Evolutionary conservation across 805 yeast genomes (phyloP), one percentile per base, ranked within the genome.

Genomic region (Ogataea sp.): DNA sequence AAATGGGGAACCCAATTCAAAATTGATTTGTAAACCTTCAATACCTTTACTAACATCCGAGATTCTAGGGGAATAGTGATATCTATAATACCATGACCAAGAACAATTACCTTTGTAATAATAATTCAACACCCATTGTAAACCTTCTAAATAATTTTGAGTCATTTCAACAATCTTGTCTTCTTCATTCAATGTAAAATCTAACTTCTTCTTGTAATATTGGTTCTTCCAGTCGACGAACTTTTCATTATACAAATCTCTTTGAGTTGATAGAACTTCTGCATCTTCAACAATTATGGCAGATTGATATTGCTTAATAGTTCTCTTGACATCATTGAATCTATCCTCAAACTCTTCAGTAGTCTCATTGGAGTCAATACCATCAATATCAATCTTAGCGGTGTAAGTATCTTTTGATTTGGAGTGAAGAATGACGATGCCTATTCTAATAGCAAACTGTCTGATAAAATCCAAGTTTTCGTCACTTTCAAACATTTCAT

Each of bases 121-220:
- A 64, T 90, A 90, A 53, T 73, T 79, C 59, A 93, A 67, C 13
- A 93, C 97, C 98, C 98, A 90, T 63, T 90, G 98, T 45, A 90
- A 69, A 47, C 98, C 98, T 61, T 89, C 96, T 32, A 93, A 69
- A 55, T 89, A 93, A 55, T 85, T 88, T 48, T 78, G 77, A 7
- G 94, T 73, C 46, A 87, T 57, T 9, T 75, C 79, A n/a, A 58
- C 59, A 47, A 89, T 61, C 42, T 74, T 60, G 1, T 75, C 82
- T 20, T 70, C 73, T 47, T 82, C 82, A 26, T 75, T 59, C 40
- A 79, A 68, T 4, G 80, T 68, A 45, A 86, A 86, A 2, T 75
- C 77, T 44, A 93, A 67, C 55, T 93, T 93, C n/a, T 76, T 75
- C 44, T 75, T 72, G 60, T 93, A 93, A 57, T 93, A 93, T n/a